Evolutionary conservation across 345 rosid genomes (phyloP), one percentile per base, ranked within the genome.

Genomic region (Eucalyptus urophylla): DNA sequence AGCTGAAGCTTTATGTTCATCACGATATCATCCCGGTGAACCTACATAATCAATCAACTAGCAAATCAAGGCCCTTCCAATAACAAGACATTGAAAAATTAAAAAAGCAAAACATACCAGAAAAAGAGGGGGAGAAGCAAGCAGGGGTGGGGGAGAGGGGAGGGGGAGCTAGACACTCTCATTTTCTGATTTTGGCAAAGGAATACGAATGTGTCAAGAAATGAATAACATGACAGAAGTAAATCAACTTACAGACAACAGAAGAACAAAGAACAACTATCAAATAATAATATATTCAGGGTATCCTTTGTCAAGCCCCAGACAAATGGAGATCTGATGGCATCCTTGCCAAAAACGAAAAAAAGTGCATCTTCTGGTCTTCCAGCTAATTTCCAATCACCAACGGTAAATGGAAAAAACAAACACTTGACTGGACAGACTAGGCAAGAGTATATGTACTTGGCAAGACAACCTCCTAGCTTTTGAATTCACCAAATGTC

Each of bases 1-100:
- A 96, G 97, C 93, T 96, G 97, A 91, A 97, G 97, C 90, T 95
- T 95, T 85, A 93, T 95, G 88, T 97, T 97, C 96, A 94, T 89
- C 85, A 93, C 31, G 88, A 95, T 93, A 89, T 96, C 98, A 92
- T 96, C 99, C 89, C 89, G 95, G 90, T 97, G 96, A 86, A 97
- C 98, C 98, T 97, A 88, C n/a, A 49, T 14, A 67, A 67, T 67
- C 22, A 67, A 67, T 67, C 56, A 45, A 49, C 49, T 29, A 49
- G 11, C 87, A 14, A 31, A 31, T 67, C 40, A 31, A 67, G 31
- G 15, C 80, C 80, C 40, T 31, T 67, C 40, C 80, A 67, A 67
- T n/a, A 67, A 31, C 40, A 67, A 16, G 22, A 67, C 21, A n/a
- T 67, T 16, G 40, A 67, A 31, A 67, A 67, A 8, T 14, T 15